A percentile compares a stretch with the other conserved stretches of the same genome.
Evolutionary conservation across 345 rosid species (phyloP).

Genomic region (Camelina hispida): DNA sequence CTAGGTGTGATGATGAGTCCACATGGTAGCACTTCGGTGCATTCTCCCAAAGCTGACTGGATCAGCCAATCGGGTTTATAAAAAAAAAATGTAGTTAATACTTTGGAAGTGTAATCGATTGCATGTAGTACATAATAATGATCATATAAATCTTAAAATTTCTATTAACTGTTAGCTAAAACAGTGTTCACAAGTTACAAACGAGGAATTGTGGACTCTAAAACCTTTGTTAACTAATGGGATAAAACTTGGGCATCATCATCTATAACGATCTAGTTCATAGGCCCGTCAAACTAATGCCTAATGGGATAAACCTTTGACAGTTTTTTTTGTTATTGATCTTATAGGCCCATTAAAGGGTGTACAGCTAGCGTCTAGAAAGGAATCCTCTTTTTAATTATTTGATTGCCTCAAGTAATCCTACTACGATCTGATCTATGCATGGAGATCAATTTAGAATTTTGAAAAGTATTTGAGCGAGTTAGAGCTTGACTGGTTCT

Average conservation of each 20-base stretch:
- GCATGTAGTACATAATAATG: no score
- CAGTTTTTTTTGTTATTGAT: neutral
- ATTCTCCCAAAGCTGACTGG: no score
- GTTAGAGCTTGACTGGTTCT: no score
- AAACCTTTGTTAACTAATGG: neutral
- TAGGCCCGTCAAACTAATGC: neutral
- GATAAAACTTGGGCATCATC: neutral
- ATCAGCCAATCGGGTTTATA: no score
- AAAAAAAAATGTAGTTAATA: no score
- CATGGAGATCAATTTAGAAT: neutral
- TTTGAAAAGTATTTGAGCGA: no score
- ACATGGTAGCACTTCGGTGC: no score
- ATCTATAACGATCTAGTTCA: neutral
- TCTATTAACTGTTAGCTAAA: no score
- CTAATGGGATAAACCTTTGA: neutral
- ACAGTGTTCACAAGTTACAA: no score
- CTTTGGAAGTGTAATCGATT: neutral
- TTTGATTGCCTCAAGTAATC: neutral
- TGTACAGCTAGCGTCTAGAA: neutral
- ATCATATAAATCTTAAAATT: no score
- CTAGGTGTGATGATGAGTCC: no score
- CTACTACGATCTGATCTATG: neutral
- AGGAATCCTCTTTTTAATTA: neutral
- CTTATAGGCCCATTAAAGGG: neutral
- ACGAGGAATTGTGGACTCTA: neutral